Evolutionary conservation across 805 yeast species (phyloP).

Genomic region (Kodamaea neixiangensis): DNA sequence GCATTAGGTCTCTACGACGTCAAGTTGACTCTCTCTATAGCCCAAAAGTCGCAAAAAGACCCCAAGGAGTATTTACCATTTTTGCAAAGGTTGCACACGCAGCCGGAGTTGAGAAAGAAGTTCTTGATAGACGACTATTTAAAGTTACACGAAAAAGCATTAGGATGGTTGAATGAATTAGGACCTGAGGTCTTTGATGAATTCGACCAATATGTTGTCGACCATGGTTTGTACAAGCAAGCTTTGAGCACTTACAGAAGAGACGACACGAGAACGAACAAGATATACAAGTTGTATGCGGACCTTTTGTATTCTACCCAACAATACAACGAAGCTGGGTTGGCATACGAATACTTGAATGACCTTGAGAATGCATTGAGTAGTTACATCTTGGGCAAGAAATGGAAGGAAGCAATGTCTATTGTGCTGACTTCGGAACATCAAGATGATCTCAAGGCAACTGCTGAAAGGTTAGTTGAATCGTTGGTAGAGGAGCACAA

Average conservation of each 20-base stretch:
- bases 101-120: slow-evolving; percentile 62
- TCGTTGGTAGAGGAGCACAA: slow-evolving; percentile 66
- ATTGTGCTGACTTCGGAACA: slow-evolving; percentile 48
- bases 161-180: slow-evolving; percentile 59
- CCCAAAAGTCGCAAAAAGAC: slow-evolving; percentile 96
- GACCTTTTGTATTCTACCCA: slow-evolving; percentile 55
- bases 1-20: slow-evolving; percentile 84
- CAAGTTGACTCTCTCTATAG: slow-evolving; percentile 75
- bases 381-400: slow-evolving; percentile 65
- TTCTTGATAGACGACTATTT: slow-evolving; percentile 81
- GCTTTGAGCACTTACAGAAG: slow-evolving; percentile 68
- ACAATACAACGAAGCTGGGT: slow-evolving; percentile 72
- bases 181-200: slow-evolving; percentile 47
- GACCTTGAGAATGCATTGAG: slow-evolving; percentile 63
- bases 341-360: slow-evolving; percentile 70
- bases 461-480: slow-evolving; percentile 62
- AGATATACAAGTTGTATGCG: slow-evolving; percentile 64
- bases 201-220: slow-evolving; percentile 64
- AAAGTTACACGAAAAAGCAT: slow-evolving; percentile 66
- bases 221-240: slow-evolving; percentile 66
- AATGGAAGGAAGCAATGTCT: slow-evolving; percentile 84
- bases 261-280: slow-evolving; percentile 51
- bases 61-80: slow-evolving; percentile 97
- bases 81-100: slow-evolving; percentile 73
- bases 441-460: slow-evolving; percentile 40